phyloP scores from a whole-genome alignment of 164 flowering plant genomes.

The Magnolia officinalis region DNA sequence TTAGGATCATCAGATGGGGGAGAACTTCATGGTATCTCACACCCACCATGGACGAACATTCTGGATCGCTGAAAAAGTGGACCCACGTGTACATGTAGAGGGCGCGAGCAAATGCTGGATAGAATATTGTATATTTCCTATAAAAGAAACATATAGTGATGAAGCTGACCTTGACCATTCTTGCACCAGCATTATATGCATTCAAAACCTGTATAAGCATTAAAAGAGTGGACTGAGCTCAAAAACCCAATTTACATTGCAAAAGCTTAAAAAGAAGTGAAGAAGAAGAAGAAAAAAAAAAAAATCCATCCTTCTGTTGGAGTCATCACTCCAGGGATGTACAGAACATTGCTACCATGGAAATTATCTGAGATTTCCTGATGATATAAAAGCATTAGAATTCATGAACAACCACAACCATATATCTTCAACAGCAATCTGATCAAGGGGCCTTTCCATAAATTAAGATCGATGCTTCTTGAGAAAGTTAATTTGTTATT shows the following conservation, averaged over 20 bases:
- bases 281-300: neutral
- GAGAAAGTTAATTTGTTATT: no score
- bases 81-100: neutral
- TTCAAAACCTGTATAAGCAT: no score
- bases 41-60: neutral
- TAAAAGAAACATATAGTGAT: neutral
- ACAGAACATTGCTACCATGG: conserved; percentile 29
- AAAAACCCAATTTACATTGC: neutral
- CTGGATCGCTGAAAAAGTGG: neutral
- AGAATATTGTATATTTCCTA: no score
- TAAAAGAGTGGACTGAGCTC: neutral
- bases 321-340: conserved; percentile 39
- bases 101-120: neutral
- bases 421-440: neutral
- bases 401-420: conserved; percentile 4
- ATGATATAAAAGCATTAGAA: neutral
- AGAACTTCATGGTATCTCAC: neutral
- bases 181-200: no score
- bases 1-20: neutral
- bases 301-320: neutral
- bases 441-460: no score
- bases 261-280: neutral
- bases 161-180: conserved; percentile 17
- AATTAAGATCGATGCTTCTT: no score
- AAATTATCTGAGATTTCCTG: neutral